Conservation (phyloP, 2,329 filamentous ascomycete species). For the Ophiostoma sp. region DNA sequence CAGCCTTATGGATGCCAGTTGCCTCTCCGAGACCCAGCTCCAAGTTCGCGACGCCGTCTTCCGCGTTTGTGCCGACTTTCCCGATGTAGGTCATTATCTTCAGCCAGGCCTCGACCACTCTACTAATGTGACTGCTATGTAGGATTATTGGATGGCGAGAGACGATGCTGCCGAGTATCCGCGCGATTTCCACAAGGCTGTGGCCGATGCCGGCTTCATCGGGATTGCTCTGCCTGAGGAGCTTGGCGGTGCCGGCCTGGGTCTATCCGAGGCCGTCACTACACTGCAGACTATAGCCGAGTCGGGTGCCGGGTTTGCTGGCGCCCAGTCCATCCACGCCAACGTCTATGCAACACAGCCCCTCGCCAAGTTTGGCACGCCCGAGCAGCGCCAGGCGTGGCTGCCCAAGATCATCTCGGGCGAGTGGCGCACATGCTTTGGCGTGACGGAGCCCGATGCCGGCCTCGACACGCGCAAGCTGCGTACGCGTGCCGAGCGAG, state of each 20-base stretch:
- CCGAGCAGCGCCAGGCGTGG: constrained; percentile 56
- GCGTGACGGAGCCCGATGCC: constrained; percentile 77
- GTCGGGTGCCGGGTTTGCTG: constrained; percentile 69
- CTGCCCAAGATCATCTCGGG: constrained; percentile 68
- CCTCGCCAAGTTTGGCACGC: constrained; percentile 65
- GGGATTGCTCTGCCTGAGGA: constrained; percentile 72
- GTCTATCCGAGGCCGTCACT: constrained; percentile 76
- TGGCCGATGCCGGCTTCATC: constrained; percentile 73
- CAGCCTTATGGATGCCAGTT: constrained; percentile 25
- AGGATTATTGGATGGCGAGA: constrained; percentile 39
- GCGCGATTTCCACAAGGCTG: constrained; percentile 65
- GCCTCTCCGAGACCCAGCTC: constrained; percentile 23
- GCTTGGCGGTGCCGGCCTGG: constrained; percentile 68
- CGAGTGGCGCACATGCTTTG: constrained; percentile 68
- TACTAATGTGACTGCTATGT: no score
- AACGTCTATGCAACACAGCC: constrained; percentile 72
- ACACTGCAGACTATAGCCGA: constrained; percentile 81
- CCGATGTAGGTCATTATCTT: constrained; percentile 42
- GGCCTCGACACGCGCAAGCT: constrained; percentile 73
- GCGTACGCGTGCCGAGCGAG: constrained; percentile 55
- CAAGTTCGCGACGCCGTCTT: constrained; percentile 24
- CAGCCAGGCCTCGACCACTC: no score
- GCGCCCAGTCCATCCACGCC: constrained; percentile 56
- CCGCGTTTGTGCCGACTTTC: constrained; percentile 24
- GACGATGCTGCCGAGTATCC: constrained; percentile 68